These are phyloP conservation scores for Vigna hirtella DNA, from an alignment of 306 rosid species.

Conservation along the genomic window DNA sequence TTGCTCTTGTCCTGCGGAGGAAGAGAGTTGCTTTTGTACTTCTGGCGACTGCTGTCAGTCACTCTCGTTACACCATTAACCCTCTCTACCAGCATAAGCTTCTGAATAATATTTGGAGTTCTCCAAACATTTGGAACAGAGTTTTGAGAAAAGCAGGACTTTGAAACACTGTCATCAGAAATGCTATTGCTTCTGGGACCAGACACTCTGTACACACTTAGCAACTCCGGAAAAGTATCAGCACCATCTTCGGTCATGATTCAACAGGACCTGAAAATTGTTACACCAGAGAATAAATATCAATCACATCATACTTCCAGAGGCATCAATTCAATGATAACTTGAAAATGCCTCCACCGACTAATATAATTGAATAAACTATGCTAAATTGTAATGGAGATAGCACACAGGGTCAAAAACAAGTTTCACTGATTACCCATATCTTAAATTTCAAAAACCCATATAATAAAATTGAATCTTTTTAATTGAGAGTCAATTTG, in stretches of 20 bases:
- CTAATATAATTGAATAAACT: neutral
- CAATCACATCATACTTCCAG: conserved; percentile 16
- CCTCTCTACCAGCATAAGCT: conserved; percentile 19
- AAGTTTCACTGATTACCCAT: conserved; percentile 7
- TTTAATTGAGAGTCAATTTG: conserved; percentile 8
- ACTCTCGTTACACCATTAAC: conserved; percentile 31
- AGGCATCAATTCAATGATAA: neutral
- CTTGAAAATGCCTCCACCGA: neutral
- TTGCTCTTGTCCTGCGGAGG: too few species aligned
- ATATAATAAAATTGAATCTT: neutral
- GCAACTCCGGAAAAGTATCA: conserved; percentile 52
- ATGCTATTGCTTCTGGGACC: conserved; percentile 35
- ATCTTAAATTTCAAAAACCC: neutral
- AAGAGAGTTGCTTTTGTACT: neutral
- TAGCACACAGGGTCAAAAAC: neutral
- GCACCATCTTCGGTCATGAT: conserved; percentile 42
- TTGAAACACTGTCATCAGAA: conserved; percentile 38
- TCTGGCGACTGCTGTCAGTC: conserved; percentile 37
- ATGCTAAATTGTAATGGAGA: neutral
- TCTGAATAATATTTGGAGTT: conserved; percentile 28
- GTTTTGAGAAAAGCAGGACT: conserved; percentile 40
- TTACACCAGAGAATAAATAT: conserved; percentile 9
- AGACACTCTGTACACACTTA: conserved; percentile 44
- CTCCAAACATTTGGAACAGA: conserved; percentile 48
- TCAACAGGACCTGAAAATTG: conserved; percentile 16